These are phyloP conservation scores for Peronospora farinosa DNA, from an alignment of 352 stramenopile species.

Conservation along the genomic window DNA sequence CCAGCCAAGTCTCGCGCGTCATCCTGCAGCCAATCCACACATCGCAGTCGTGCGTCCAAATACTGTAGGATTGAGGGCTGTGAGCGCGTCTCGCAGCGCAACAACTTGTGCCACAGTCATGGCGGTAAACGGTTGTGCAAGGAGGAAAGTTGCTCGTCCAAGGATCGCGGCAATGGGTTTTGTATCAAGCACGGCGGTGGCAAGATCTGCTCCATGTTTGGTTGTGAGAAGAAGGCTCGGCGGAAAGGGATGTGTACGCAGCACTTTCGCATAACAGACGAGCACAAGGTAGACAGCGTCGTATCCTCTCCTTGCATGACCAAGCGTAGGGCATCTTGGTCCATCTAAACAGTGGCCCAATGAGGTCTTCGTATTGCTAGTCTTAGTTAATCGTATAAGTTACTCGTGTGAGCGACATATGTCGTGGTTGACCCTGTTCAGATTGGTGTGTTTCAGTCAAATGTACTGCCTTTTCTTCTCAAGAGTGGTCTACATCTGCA, in stretches of 20 bases:
- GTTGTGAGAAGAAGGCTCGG: conserved; percentile 78
- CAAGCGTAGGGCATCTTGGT: conserved; percentile 20
- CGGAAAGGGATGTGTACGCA: conserved; percentile 78
- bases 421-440: background rate
- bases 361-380: conserved; percentile 13
- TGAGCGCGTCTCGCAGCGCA: conserved; percentile 73
- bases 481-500: background rate
- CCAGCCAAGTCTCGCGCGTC: conserved; percentile 15
- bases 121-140: conserved; percentile 80
- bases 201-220: conserved; percentile 69
- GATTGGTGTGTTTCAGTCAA: background rate
- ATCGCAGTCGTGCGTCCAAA: conserved; percentile 76
- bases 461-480: conserved; percentile 1
- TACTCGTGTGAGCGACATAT: conserved; percentile 17
- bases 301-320: conserved; percentile 14
- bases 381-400: conserved; percentile 31
- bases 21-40: conserved; percentile 12
- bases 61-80: conserved; percentile 82
- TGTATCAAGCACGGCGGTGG: conserved; percentile 81
- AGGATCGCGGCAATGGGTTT: conserved; percentile 77
- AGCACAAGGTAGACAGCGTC: conserved; percentile 18
- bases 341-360: conserved; percentile 17
- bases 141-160: conserved; percentile 64
- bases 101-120: conserved; percentile 80
- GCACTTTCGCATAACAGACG: conserved; percentile 60